These are phyloP conservation scores for Haplosporangium sp. DNA, from an alignment of 371 early-diverging fungal species.

Conservation along the genomic window DNA sequence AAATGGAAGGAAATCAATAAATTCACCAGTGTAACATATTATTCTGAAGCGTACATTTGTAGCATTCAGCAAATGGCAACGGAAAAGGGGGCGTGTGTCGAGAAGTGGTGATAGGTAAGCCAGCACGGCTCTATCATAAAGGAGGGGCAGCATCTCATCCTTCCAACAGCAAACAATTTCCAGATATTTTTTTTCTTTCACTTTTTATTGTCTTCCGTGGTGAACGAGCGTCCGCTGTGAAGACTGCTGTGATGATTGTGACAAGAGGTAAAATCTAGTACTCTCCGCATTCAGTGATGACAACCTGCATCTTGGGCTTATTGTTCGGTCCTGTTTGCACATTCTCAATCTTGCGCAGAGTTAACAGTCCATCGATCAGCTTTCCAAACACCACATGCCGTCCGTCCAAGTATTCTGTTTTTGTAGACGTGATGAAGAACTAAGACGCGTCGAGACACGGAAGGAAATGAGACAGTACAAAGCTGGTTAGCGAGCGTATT, in stretches of 20 bases:
- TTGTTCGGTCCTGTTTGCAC: constrained; percentile 92
- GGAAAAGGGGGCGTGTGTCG: too few species aligned
- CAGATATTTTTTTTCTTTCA: constrained; percentile 5
- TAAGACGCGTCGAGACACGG: constrained; percentile 41
- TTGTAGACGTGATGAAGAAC: constrained; percentile 96
- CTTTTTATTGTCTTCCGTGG: neutral
- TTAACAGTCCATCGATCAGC: constrained; percentile 89
- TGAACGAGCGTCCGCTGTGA: too few species aligned
- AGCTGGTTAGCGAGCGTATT: neutral
- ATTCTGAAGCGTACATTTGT: too few species aligned
- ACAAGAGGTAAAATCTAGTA: constrained; percentile 19
- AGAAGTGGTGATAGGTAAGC: too few species aligned
- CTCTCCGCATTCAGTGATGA: constrained; percentile 77
- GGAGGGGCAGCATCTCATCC: too few species aligned
- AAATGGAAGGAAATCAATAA: neutral
- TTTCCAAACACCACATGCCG: constrained; percentile 94
- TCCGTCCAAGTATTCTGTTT: constrained; percentile 90
- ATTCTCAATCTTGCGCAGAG: constrained; percentile 91
- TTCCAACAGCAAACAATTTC: too few species aligned
- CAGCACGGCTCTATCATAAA: too few species aligned
- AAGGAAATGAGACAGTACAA: neutral
- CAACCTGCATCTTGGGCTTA: constrained; percentile 88
- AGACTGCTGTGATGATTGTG: neutral
- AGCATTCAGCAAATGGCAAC: too few species aligned
- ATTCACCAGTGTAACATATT: neutral